phyloP scores from a whole-genome alignment of 2,329 filamentous ascomycete genomes.

The Blumeria graminis region DNA sequence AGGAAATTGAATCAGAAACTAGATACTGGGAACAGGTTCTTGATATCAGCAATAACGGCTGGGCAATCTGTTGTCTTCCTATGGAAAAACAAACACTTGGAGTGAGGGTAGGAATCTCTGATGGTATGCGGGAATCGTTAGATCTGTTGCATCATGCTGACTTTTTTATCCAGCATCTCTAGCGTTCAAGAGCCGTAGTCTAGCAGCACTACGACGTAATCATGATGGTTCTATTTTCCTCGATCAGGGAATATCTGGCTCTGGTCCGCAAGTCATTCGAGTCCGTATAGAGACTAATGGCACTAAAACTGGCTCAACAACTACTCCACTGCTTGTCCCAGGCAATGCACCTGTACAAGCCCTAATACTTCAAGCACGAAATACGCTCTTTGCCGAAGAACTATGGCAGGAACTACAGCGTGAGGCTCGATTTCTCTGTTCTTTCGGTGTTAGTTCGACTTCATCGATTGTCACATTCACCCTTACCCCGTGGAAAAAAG shows the following conservation, averaged over 20 bases:
- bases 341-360: constrained; percentile 37
- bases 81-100: constrained; percentile 50
- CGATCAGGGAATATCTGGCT: constrained; percentile 28
- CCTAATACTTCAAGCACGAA: constrained; percentile 48
- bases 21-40: constrained; percentile 78
- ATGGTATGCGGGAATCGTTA: constrained; percentile 17
- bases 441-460: constrained; percentile 40
- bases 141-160: neutral
- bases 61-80: constrained; percentile 61
- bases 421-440: constrained; percentile 50
- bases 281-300: constrained; percentile 38
- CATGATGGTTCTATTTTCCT: constrained; percentile 53
- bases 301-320: constrained; percentile 30
- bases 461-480: constrained; percentile 32
- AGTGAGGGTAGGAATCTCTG: constrained; percentile 73
- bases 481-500: constrained; percentile 25
- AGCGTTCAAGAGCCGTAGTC: constrained; percentile 42
- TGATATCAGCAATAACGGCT: constrained; percentile 58
- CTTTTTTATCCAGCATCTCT: constrained; percentile 21
- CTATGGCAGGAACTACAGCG: constrained; percentile 73
- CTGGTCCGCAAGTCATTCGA: constrained; percentile 34
- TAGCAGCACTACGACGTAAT: constrained; percentile 53
- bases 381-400: constrained; percentile 64
- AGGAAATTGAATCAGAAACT: constrained; percentile 56
- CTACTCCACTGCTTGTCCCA: constrained; percentile 25